phyloP scores from a whole-genome alignment of 352 stramenopile species.

The Globisporangium perplexum region DNA sequence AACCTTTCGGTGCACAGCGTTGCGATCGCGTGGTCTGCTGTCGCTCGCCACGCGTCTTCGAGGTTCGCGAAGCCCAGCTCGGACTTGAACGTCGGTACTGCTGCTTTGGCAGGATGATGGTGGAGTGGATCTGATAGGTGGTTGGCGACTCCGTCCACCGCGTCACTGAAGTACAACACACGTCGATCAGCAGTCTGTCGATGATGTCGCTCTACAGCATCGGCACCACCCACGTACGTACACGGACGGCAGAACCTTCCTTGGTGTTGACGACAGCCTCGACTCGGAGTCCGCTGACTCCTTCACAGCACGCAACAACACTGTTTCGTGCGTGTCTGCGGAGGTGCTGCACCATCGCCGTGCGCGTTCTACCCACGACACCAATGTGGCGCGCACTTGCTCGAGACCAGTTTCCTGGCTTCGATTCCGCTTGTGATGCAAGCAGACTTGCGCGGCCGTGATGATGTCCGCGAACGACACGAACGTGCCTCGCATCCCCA shows the following conservation, averaged over 20 bases:
- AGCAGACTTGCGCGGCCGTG: conserved; percentile 15
- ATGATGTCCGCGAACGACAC: conserved; percentile 38
- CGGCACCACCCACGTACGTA: conserved; percentile 7
- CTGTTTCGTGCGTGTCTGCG: conserved; percentile 11
- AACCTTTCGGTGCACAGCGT: conserved; percentile 17
- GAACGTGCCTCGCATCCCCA: conserved; percentile 18
- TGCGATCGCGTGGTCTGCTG: conserved; percentile 43
- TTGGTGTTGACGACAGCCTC: conserved; percentile 13
- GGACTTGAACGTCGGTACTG: neutral
- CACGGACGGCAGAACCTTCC: conserved; percentile 32
- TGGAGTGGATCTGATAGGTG: neutral
- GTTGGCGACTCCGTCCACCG: neutral
- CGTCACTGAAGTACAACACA: neutral
- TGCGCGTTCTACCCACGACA: neutral
- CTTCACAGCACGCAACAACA: neutral
- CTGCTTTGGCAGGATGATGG: too few species aligned
- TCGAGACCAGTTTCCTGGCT: neutral
- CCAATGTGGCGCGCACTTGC: neutral
- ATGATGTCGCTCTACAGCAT: neutral
- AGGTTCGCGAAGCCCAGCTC: conserved; percentile 16
- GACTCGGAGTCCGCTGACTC: neutral
- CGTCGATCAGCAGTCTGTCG: neutral
- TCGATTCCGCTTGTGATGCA: conserved; percentile 11
- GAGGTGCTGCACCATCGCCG: neutral
- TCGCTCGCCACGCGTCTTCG: conserved; percentile 43